A percentile compares a stretch with the other conserved stretches of the same genome.
phyloP scores from a whole-genome alignment of 257 asterid genomes.

The Przewalskia tangutica region DNA sequence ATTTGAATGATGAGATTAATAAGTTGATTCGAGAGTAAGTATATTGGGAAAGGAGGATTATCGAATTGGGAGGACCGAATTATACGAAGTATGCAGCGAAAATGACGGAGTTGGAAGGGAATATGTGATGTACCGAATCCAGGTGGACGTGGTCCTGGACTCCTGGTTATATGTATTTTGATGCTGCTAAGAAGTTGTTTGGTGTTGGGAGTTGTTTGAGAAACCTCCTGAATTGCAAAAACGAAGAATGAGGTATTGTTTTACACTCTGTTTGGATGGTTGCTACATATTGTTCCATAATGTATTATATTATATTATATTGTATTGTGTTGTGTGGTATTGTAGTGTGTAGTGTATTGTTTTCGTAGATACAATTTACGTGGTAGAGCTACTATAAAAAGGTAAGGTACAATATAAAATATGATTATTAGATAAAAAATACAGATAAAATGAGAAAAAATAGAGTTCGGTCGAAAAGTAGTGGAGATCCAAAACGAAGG shows the following conservation, averaged over 20 bases:
- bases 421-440: no score
- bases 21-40: conserved; percentile 71
- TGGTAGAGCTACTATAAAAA: no score
- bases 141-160: conserved; percentile 93
- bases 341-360: no score
- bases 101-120: no score
- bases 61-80: conserved; percentile 92
- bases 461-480: conserved; percentile 79
- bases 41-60: conserved; percentile 88
- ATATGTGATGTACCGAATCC: conserved; percentile 95
- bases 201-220: conserved; percentile 89
- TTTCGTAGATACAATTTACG: no score
- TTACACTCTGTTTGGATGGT: no score
- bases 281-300: no score
- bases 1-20: conserved; percentile 85
- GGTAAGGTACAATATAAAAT: no score
- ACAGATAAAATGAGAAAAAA: no score
- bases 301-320: no score
- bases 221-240: conserved; percentile 93
- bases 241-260: conserved; percentile 83
- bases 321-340: no score
- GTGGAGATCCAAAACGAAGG: conserved; percentile 91
- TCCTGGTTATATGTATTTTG: conserved; percentile 92
- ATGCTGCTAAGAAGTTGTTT: conserved; percentile 94
- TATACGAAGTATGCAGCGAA: no score